Conservation (phyloP, 371 early-diverging fungal species). For the Lichtheimia ramosa region DNA sequence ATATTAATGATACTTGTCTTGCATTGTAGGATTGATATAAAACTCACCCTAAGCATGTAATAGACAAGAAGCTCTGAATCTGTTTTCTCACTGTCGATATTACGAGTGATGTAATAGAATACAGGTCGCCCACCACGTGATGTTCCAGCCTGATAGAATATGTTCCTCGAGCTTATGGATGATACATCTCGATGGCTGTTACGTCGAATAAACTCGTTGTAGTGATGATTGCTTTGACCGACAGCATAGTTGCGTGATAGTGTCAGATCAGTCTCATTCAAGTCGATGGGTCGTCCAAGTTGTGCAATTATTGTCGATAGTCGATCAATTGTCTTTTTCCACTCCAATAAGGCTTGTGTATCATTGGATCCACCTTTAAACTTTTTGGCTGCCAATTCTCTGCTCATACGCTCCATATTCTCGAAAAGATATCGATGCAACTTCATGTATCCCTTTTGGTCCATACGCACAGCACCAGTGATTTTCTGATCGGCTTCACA, state of each 20-base stretch:
- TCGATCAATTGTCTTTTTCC: conserved; percentile 66
- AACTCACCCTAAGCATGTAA: conserved; percentile 66
- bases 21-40: too few relatives aligned
- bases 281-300: conserved; percentile 71
- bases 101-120: conserved; percentile 78
- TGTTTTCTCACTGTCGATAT: conserved; percentile 65
- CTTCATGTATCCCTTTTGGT: conserved; percentile 50
- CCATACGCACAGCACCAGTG: conserved; percentile 29
- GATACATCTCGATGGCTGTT: conserved; percentile 66
- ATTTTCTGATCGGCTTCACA: neutral
- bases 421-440: conserved; percentile 71
- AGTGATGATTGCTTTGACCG: conserved; percentile 53
- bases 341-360: conserved; percentile 28
- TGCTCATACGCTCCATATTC: conserved; percentile 70
- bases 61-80: conserved; percentile 84
- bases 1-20: too few relatives aligned
- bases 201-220: conserved; percentile 78
- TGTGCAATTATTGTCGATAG: conserved; percentile 82
- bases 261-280: conserved; percentile 34
- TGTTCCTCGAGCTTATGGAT: conserved; percentile 57
- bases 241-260: conserved; percentile 40
- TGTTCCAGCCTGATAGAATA: conserved; percentile 77
- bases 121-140: conserved; percentile 81
- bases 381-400: conserved; percentile 54
- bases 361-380: conserved; percentile 13